phyloP scores from a whole-genome alignment of 129 eudicot genomes.

The Lactuca saligna region DNA sequence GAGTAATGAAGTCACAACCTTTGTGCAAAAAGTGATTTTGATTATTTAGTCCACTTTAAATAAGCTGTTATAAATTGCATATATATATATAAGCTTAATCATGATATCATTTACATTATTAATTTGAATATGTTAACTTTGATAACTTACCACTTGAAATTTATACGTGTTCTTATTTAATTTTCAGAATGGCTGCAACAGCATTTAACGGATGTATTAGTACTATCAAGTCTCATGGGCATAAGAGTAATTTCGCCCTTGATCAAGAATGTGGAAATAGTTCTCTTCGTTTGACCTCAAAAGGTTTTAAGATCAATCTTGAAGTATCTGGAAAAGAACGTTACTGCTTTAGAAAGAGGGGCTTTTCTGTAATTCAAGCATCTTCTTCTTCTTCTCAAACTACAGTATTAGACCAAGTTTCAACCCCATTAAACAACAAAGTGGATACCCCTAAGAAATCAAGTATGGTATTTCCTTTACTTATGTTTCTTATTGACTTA shows the following conservation, averaged over 20 bases:
- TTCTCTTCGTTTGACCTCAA: conserved; percentile 45
- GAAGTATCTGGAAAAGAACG: conserved; percentile 37
- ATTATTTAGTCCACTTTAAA: no score
- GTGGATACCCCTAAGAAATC: conserved; percentile 59
- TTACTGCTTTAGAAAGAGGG: conserved; percentile 38
- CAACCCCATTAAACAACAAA: conserved; percentile 50
- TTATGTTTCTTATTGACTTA: no score
- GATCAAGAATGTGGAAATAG: conserved; percentile 40
- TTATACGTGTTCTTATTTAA: background rate
- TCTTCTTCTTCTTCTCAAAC: conserved; percentile 65
- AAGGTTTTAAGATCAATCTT: conserved; percentile 39
- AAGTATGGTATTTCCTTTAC: conserved; percentile 47
- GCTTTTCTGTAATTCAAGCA: conserved; percentile 51
- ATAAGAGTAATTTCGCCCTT: conserved; percentile 38
- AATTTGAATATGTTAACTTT: background rate
- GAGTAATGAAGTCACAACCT: background rate
- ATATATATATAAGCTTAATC: background rate
- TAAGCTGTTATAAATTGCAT: background rate
- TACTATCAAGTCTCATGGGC: conserved; percentile 47
- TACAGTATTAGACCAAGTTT: conserved; percentile 47
- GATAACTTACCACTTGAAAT: background rate
- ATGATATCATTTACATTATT: background rate
- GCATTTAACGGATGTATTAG: conserved; percentile 55
- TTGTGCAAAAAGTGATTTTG: no score
- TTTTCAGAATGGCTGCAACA: conserved; percentile 79